These are phyloP conservation scores for Aspergillus tubingensis DNA, from an alignment of 2,329 filamentous ascomycete species.

Conservation along the genomic window DNA sequence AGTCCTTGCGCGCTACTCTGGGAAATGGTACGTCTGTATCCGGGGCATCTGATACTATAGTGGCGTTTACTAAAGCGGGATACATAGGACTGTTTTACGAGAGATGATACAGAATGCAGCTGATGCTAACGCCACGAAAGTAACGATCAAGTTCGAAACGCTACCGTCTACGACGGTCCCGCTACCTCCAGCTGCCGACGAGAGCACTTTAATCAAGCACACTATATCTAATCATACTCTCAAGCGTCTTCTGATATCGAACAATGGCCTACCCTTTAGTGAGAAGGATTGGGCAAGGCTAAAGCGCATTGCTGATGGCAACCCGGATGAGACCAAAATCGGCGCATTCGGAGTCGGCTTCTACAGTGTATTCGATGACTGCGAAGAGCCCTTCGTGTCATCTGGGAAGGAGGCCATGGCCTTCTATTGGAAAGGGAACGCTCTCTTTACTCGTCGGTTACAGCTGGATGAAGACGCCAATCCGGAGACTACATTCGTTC, in stretches of 20 bases:
- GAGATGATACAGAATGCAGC: slow-evolving; percentile 99
- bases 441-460: slow-evolving; percentile 86
- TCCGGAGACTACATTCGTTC: slow-evolving; percentile 82
- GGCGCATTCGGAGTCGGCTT: slow-evolving; percentile 98
- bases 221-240: slow-evolving; percentile 82
- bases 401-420: slow-evolving; percentile 93
- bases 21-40: slow-evolving; percentile 73
- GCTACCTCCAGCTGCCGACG: slow-evolving; percentile 64
- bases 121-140: slow-evolving; percentile 86
- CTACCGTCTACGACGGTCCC: slow-evolving; percentile 78
- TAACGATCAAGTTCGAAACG: slow-evolving; percentile 91
- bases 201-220: slow-evolving; percentile 76
- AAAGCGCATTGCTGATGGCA: slow-evolving; percentile 98
- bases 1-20: slow-evolving; percentile 91
- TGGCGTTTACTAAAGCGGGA: slow-evolving; percentile 17
- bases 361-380: slow-evolving; percentile 98
- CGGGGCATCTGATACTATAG: slow-evolving; percentile 23
- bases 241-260: slow-evolving; percentile 83
- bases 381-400: slow-evolving; percentile 94
- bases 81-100: slow-evolving; percentile 64
- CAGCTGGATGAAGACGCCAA: slow-evolving; percentile 67
- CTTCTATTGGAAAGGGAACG: slow-evolving; percentile 99
- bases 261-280: slow-evolving; percentile 85
- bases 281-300: slow-evolving; percentile 89
- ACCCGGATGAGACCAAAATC: slow-evolving; percentile 98